These are phyloP conservation scores for Lecanicillium sp. DNA, from an alignment of 2,329 filamentous ascomycete species.

Conservation along the genomic window DNA sequence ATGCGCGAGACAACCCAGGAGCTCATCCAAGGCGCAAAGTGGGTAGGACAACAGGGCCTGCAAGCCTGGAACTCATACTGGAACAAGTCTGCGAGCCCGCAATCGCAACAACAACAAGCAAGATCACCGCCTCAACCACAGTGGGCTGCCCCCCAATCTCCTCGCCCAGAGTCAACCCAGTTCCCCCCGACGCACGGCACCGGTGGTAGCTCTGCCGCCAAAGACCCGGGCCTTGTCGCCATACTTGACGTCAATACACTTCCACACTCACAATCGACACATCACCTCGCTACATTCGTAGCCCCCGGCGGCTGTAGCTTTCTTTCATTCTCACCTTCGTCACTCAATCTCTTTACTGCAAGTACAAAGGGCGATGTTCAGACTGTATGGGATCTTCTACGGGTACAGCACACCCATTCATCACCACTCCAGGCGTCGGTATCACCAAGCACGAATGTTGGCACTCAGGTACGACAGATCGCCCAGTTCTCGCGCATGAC, in stretches of 20 bases:
- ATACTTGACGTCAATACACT: conserved; percentile 64
- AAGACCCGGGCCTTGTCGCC: conserved; percentile 68
- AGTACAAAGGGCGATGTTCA: conserved; percentile 80
- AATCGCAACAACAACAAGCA: conserved; percentile 32
- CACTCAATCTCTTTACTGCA: conserved; percentile 67
- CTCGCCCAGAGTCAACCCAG: conserved; percentile 40
- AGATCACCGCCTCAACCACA: conserved; percentile 40
- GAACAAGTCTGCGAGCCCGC: conserved; percentile 45
- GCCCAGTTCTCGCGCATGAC: conserved; percentile 89
- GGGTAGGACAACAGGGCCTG: conserved; percentile 69
- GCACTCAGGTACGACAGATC: conserved; percentile 68
- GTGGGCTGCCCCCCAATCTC: conserved; percentile 37
- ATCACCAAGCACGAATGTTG: conserved; percentile 34
- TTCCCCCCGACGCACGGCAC: conserved; percentile 73
- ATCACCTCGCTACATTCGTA: conserved; percentile 64
- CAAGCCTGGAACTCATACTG: conserved; percentile 78
- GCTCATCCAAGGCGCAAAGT: conserved; percentile 64
- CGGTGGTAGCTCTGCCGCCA: conserved; percentile 45
- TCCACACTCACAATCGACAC: conserved; percentile 40
- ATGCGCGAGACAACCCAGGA: conserved; percentile 75
- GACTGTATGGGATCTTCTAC: conserved; percentile 72
- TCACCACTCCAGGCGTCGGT: conserved; percentile 47
- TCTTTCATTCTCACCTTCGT: conserved; percentile 68
- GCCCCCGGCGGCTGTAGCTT: conserved; percentile 72
- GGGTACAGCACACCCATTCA: conserved; percentile 53